phyloP scores from a whole-genome alignment of 257 asterid genomes.

The Gardenia jasminoides region DNA sequence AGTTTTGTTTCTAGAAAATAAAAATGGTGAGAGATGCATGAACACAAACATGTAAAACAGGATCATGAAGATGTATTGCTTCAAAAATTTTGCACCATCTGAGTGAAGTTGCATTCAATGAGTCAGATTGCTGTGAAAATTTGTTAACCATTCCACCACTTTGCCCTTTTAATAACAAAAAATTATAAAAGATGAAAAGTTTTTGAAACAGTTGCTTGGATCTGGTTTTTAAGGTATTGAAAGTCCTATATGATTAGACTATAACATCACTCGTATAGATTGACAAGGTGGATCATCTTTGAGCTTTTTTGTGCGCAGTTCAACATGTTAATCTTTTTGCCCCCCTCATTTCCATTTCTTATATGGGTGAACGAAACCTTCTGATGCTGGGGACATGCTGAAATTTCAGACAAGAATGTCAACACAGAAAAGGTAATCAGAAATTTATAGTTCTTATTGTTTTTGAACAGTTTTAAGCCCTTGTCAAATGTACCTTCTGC shows the following conservation, averaged over 20 bases:
- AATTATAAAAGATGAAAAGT: no score
- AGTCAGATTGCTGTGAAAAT: not conserved
- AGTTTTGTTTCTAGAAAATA: not conserved
- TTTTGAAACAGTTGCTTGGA: not conserved
- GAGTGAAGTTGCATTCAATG: not conserved
- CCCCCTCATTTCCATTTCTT: not conserved
- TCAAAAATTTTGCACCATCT: not conserved
- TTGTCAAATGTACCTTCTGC: no score
- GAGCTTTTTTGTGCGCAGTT: not conserved
- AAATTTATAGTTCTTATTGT: no score
- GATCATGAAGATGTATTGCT: not conserved
- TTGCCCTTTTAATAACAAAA: not conserved
- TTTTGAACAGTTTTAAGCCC: no score
- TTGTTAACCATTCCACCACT: not conserved
- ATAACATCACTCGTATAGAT: not conserved
- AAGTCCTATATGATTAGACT: not conserved
- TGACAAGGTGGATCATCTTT: no score
- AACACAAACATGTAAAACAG: not conserved
- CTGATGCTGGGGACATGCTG: not conserved
- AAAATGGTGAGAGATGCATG: not conserved
- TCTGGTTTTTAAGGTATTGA: not conserved
- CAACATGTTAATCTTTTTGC: not conserved
- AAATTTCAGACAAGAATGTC: no score
- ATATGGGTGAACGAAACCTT: conserved; percentile 4
- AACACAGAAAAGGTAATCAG: no score